Evolutionary conservation across 1,284 basidiomycete species (phyloP).

Genomic region (Ustilago tritici): DNA sequence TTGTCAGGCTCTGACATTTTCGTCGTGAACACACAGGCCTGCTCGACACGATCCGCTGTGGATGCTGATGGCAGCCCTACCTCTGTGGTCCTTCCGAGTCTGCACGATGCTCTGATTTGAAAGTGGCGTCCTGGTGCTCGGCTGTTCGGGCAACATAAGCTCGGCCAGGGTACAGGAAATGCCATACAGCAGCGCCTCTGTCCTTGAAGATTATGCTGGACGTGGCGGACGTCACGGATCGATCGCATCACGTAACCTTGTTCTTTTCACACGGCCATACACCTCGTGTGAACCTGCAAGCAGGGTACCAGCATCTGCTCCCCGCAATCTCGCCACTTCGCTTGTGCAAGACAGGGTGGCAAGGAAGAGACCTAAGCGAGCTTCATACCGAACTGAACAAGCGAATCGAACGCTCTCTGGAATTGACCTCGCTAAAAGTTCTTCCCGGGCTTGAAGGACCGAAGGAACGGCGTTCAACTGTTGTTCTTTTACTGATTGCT

Average conservation of each 20-base stretch:
- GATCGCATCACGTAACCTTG: conserved; percentile 13
- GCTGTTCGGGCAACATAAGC: not conserved
- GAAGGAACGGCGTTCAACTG: conserved; percentile 7
- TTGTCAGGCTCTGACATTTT: not conserved
- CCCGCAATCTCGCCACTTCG: conserved; percentile 15
- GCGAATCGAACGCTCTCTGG: conserved; percentile 10
- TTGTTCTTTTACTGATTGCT: conserved; percentile 5
- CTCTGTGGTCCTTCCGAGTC: not conserved
- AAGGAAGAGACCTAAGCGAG: conserved; percentile 10
- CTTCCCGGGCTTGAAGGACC: not conserved
- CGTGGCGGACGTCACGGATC: not conserved
- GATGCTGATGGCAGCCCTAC: not conserved
- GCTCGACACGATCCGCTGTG: not conserved
- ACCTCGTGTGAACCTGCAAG: not conserved
- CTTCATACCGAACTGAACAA: not conserved
- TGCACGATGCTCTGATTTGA: not conserved
- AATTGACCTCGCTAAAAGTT: conserved; percentile 16
- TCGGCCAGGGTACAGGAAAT: not conserved
- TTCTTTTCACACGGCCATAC: not conserved
- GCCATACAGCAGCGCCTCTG: not conserved
- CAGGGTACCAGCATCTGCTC: conserved; percentile 2
- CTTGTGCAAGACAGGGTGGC: not conserved
- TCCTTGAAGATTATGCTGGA: not conserved
- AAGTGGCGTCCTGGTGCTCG: conserved; percentile 4
- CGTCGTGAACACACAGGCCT: not conserved